Evolutionary conservation across 805 yeast species (phyloP).

Genomic region (Pichia insulana): DNA sequence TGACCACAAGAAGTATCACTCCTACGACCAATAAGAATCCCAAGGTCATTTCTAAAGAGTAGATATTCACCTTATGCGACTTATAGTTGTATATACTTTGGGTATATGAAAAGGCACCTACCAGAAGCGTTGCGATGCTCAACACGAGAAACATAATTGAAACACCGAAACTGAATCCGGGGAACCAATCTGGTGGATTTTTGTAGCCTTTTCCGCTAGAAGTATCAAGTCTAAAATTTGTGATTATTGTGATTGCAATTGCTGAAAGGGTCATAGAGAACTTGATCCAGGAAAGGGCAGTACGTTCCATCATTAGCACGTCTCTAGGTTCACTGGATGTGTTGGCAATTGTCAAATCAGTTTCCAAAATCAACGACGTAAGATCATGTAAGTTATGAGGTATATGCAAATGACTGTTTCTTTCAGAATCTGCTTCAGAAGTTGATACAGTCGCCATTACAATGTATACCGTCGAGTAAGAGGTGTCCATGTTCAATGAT

Average conservation of each 20-base stretch:
- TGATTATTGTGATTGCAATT: constrained; percentile 37
- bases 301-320: constrained; percentile 44
- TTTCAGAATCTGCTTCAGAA: not conserved
- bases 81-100: constrained; percentile 38
- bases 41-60: constrained; percentile 21
- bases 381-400: not conserved
- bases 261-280: constrained; percentile 38
- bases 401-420: not conserved
- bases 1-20: constrained; percentile 6
- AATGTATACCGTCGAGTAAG: not conserved
- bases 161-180: constrained; percentile 18
- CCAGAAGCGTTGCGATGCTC: constrained; percentile 30
- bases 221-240: constrained; percentile 38
- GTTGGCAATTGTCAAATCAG: constrained; percentile 26
- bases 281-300: constrained; percentile 40
- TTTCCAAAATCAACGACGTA: constrained; percentile 9
- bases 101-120: constrained; percentile 35
- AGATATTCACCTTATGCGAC: constrained; percentile 32
- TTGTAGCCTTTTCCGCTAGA: constrained; percentile 11
- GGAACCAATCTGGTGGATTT: constrained; percentile 5
- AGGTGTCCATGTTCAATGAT: not conserved
- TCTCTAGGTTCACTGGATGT: constrained; percentile 45
- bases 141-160: constrained; percentile 29
- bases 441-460: not conserved
- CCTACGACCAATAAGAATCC: constrained; percentile 20